A percentile compares a stretch with the other conserved stretches of the same genome.
Conservation (phyloP, 2,329 filamentous ascomycete species). For the Aspergillus ochraceoroseus region DNA sequence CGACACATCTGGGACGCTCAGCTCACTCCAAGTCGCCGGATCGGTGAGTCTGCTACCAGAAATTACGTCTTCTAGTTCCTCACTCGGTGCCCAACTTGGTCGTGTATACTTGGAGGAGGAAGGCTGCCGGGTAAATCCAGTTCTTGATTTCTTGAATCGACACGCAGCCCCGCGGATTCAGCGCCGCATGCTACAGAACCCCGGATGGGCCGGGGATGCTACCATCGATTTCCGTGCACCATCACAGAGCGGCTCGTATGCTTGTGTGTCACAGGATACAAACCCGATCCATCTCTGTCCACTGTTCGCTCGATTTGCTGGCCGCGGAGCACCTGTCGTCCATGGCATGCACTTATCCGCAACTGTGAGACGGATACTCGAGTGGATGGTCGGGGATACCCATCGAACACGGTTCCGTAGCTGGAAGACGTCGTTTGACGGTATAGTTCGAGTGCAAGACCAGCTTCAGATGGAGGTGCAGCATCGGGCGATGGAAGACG, state of each 20-base stretch:
- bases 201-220: neutral
- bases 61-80: neutral
- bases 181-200: neutral
- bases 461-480: conserved; percentile 4
- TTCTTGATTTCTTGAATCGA: conserved; percentile 10
- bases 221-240: neutral
- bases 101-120: conserved; percentile 2
- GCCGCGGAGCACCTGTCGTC: conserved; percentile 88
- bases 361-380: conserved; percentile 62
- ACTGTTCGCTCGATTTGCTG: conserved; percentile 90
- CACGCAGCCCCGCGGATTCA: neutral
- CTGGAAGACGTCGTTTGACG: conserved; percentile 2
- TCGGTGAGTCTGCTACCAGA: neutral
- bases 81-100: neutral
- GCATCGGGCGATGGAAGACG: conserved; percentile 7
- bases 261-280: conserved; percentile 92
- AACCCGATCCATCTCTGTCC: conserved; percentile 98
- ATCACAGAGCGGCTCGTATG: conserved; percentile 75
- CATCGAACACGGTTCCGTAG: neutral
- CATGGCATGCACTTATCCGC: conserved; percentile 98
- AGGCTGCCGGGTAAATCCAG: conserved; percentile 2
- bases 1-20: neutral
- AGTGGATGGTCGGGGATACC: conserved; percentile 31
- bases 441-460: conserved; percentile 1
- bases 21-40: neutral